A percentile compares a stretch with the other conserved stretches of the same genome.
phyloP scores from a whole-genome alignment of 2,329 filamentous ascomycete genomes.

The Penicillium paneum region DNA sequence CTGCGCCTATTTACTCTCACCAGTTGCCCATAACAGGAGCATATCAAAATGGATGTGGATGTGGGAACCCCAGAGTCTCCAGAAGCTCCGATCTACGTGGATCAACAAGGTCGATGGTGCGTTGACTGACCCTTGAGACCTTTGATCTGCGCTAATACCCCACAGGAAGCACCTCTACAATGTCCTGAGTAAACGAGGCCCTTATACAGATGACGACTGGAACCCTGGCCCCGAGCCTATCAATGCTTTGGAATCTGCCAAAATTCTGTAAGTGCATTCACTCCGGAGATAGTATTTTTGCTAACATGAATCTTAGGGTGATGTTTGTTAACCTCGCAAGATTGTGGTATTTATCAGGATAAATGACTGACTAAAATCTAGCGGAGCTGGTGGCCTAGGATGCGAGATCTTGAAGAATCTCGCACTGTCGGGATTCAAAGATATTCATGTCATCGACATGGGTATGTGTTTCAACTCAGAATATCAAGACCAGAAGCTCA shows the following conservation, averaged over 20 bases:
- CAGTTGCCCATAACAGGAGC: background rate
- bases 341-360: background rate
- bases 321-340: conserved; percentile 42
- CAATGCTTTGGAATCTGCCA: conserved; percentile 63
- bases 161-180: conserved; percentile 78
- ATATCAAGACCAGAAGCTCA: background rate
- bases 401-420: conserved; percentile 97
- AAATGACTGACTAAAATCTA: conserved; percentile 38
- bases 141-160: conserved; percentile 11
- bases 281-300: conserved; percentile 1
- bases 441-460: conserved; percentile 99
- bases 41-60: conserved; percentile 6
- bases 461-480: conserved; percentile 50
- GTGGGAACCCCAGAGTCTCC: background rate
- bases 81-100: background rate
- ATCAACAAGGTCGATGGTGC: conserved; percentile 18
- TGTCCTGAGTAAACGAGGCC: conserved; percentile 71
- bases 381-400: conserved; percentile 87
- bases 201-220: conserved; percentile 70
- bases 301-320: conserved; percentile 44
- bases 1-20: background rate
- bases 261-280: conserved; percentile 62
- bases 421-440: conserved; percentile 89
- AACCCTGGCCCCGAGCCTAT: conserved; percentile 51
- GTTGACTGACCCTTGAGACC: background rate